Percentiles rank a stretch among this genome's conserved stretches.
These are phyloP conservation scores for Kalaharituber pfeilii DNA, from an alignment of 2,329 filamentous ascomycete species.

Conservation along the genomic window DNA sequence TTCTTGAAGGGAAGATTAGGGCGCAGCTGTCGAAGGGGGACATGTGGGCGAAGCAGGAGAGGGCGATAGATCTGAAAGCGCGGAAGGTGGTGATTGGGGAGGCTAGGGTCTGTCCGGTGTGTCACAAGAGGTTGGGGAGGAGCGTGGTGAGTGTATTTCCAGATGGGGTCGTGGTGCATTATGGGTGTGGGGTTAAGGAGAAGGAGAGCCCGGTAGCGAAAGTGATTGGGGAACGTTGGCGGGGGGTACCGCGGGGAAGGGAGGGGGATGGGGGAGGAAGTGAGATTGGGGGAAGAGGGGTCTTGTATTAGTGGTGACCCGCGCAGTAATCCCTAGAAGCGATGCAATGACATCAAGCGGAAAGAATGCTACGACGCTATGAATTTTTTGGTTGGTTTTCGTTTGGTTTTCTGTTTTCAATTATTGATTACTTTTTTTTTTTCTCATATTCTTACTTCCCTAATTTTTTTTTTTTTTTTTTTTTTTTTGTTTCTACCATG, in stretches of 20 bases:
- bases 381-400: conserved; percentile 3
- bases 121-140: conserved; percentile 78
- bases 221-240: no score
- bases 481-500: neutral
- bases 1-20: conserved; percentile 65
- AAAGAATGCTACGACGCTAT: no score
- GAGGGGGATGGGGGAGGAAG: conserved; percentile 2
- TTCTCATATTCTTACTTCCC: conserved; percentile 12
- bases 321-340: neutral
- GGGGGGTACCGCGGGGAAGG: neutral
- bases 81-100: conserved; percentile 66
- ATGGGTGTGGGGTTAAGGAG: neutral
- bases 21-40: conserved; percentile 60
- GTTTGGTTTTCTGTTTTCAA: conserved; percentile 7
- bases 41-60: conserved; percentile 36
- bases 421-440: conserved; percentile 14
- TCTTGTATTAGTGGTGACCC: neutral
- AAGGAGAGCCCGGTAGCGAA: no score
- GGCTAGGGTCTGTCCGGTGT: conserved; percentile 77
- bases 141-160: conserved; percentile 83
- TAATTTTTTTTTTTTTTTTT: neutral
- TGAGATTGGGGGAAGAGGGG: conserved; percentile 3
- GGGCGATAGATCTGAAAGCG: conserved; percentile 51
- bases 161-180: conserved; percentile 24
- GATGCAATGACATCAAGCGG: no score